These are phyloP conservation scores for Aegilops speltoides DNA, from an alignment of 176 grass and related monocot species.

Conservation along the genomic window DNA sequence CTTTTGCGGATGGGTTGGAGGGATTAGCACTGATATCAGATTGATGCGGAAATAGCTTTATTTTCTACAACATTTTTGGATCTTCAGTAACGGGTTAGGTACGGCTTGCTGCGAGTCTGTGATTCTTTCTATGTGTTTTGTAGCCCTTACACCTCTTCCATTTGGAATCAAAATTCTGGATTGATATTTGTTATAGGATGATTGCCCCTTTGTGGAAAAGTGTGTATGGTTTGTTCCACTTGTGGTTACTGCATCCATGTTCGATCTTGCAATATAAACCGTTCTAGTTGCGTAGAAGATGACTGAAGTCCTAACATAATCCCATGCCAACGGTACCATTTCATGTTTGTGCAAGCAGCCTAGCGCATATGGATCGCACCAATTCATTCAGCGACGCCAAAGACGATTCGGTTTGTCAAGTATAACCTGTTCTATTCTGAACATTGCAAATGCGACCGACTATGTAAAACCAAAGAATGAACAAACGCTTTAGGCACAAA, in stretches of 20 bases:
- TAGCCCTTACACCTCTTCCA: neutral
- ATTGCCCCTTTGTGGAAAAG: neutral
- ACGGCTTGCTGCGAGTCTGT: neutral
- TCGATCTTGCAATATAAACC: neutral
- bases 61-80: neutral
- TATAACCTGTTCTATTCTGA: neutral
- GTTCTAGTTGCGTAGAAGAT: conserved; percentile 1
- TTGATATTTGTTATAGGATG: conserved; percentile 10
- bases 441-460: neutral
- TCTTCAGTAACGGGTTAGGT: conserved; percentile 2
- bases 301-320: neutral
- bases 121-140: conserved; percentile 1
- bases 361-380: neutral
- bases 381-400: neutral
- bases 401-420: neutral
- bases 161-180: neutral
- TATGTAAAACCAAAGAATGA: conserved; percentile 17
- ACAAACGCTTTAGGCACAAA: neutral
- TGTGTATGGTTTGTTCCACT: neutral
- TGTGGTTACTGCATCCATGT: conserved; percentile 17
- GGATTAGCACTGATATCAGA: neutral
- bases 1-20: conserved; percentile 6
- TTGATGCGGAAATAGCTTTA: conserved; percentile 26
- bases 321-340: neutral
- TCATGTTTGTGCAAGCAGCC: neutral